Evolutionary conservation across 768 basidiomycete genomes (phyloP), one percentile per base, ranked within the genome.

Genomic region (Serendipita sp.): DNA sequence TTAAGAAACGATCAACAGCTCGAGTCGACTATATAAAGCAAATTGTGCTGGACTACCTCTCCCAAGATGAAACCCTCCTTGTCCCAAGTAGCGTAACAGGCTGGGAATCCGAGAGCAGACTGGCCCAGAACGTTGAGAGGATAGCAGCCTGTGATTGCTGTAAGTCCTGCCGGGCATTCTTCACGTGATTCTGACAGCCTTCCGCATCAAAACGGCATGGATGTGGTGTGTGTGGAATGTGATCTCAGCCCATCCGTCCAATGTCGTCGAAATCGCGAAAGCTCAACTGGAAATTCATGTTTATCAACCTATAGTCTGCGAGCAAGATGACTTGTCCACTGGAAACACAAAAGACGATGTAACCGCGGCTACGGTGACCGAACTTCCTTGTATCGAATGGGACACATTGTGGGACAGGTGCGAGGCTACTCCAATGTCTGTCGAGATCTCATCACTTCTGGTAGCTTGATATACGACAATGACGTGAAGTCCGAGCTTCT

Each of bases 281-380:
- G 79, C 84, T 63, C 73, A 75, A 5, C 79, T 94, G 44, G 83
- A 89, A 68, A 84, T 96, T 64, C 90, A 99, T 70, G 83, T 96
- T 13, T 99, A 97, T 72, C 86, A 92, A 66, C 85, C 88, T 8
- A 60, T 60, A 34, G 56, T 80, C 80, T 0, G 83, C 87, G 65
- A 75, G 78, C 1, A 85, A 88, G 66, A 76, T 80, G 0, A 81
- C 84, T 48, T 85, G 88, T 7, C 65, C 67, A 10, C 45, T 74
- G 5, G 73, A n/a, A 44, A 28, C 54, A 32, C 56, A 35, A 76
- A 70, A 91, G 84, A 86, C 66, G 83, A 85, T 63, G 84, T 91
- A 0, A 87, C 87, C 77, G 91, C 95, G 10, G 96, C 94, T 1
- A 88, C 82, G 65, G 86, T 97, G 18, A 88, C 88, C 72, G 88